Evolutionary conservation across 1,284 basidiomycete genomes (phyloP), one percentile per base, ranked within the genome.

Genomic region (Cutaneotrichosporon sp.): DNA sequence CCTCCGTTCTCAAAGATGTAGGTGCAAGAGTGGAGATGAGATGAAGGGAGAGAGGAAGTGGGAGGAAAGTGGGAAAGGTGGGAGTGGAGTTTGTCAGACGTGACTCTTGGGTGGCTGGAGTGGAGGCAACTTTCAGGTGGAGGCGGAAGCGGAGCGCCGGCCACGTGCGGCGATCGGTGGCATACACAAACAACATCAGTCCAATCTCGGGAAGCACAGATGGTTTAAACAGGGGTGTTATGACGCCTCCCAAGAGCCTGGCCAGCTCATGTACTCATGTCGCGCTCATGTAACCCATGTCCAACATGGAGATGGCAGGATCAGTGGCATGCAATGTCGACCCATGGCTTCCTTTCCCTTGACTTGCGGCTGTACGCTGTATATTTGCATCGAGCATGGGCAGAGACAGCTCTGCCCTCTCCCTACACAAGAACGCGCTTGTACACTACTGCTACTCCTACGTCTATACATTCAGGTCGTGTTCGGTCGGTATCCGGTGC

Each of bases 381-480:
- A 14, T 46, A 46, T 46, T 25, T 46, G 45, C 22, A 46, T 46
- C 13, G 45, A 46, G 45, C 45, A 46, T 22, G 25, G 45, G 45
- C 14, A 42, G 45, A 24, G 45, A 25, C 45, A 46, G 45, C 14
- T 25, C 45, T 14, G 45, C 45, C 45, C 11, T 14, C 14, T 46
- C 45, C 24, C 22, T 46, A 46, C 45, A 46, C 45, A 46, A 25
- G 45, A 24, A 25, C 1, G 22, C 45, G 24, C 45, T 16, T 46
- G 22, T 46, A 46, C 45, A 46, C 45, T 46, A 46, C 45, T 46
- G 4, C 45, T 46, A 25, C 22, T 46, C 10, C 45, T 46, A 46
- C 45, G 45, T 46, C 45, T 46, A 25, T 46, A 46, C 45, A 46
- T 46, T 46, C 13, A 46, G 14, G 20, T 46, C 45, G 45, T 22